phyloP scores from a whole-genome alignment of 2,329 filamentous ascomycete species.

The Ophiocordyceps camponoti-leonardi region DNA sequence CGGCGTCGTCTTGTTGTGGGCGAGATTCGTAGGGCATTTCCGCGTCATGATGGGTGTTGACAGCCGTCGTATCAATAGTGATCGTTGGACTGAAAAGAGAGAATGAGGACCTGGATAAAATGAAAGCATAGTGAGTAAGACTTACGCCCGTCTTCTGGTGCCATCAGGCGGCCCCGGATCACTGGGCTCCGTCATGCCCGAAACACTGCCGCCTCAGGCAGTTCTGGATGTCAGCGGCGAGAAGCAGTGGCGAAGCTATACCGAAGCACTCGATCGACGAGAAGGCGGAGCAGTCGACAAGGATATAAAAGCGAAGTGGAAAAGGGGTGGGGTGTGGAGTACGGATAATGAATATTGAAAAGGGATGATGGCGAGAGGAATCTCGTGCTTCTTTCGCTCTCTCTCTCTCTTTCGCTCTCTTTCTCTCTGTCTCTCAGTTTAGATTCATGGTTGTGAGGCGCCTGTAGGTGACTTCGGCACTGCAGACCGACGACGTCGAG shows the following conservation, averaged over 20 bases:
- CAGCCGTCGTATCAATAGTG: conserved; percentile 34
- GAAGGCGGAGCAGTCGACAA: background rate
- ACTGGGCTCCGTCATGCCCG: background rate
- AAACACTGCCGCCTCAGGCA: background rate
- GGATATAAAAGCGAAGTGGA: background rate
- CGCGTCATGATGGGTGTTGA: conserved; percentile 10
- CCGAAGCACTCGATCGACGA: background rate
- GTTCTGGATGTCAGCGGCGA: background rate
- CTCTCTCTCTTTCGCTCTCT: too few relatives aligned
- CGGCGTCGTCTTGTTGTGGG: conserved; percentile 16
- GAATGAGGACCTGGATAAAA: conserved; percentile 16
- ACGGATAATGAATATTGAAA: background rate
- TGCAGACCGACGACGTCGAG: too few relatives aligned
- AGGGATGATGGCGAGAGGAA: background rate
- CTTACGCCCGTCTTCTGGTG: conserved; percentile 11
- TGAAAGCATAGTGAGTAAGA: conserved; percentile 36
- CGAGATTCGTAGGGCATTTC: conserved; percentile 11
- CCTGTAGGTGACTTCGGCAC: too few relatives aligned
- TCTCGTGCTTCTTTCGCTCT: background rate
- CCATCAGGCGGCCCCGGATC: background rate
- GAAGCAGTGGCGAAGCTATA: background rate
- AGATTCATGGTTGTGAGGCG: too few relatives aligned
- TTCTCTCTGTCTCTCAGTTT: too few relatives aligned
- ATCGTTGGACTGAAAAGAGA: conserved; percentile 28
- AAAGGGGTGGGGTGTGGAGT: background rate